Conservation (phyloP, 192 early-diverging fungal species). For the Tieghemiomyces parasiticus region DNA sequence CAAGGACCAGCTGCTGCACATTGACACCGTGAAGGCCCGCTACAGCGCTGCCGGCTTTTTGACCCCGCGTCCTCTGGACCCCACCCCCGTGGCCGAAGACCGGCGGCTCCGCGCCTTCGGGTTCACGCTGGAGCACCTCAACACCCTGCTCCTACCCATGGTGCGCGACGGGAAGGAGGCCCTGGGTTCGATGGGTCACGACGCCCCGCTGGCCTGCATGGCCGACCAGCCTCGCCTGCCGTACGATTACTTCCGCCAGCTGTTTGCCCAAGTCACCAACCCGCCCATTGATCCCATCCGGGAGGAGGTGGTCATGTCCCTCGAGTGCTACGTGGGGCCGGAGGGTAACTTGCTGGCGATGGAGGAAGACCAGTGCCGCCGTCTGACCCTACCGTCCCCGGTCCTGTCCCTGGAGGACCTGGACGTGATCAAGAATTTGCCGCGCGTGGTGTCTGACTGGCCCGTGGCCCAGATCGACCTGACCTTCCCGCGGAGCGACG, state of each 20-base stretch:
- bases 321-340: slow-evolving; percentile 86
- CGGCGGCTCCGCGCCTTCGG: slow-evolving; percentile 74
- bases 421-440: slow-evolving; percentile 57
- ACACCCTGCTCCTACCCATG: slow-evolving; percentile 82
- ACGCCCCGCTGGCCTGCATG: slow-evolving; percentile 87
- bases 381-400: slow-evolving; percentile 71
- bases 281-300: slow-evolving; percentile 99
- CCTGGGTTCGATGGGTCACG: slow-evolving; percentile 97
- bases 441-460: slow-evolving; percentile 54
- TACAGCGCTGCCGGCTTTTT: slow-evolving; percentile 18
- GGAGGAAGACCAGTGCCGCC: slow-evolving; percentile 55
- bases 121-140: slow-evolving; percentile 87
- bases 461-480: slow-evolving; percentile 68
- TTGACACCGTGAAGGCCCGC: slow-evolving; percentile 37
- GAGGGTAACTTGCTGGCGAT: slow-evolving; percentile 90
- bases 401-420: slow-evolving; percentile 75
- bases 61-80: slow-evolving; percentile 36
- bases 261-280: slow-evolving; percentile 97
- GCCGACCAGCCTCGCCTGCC: slow-evolving; percentile 70
- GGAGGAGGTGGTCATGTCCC: slow-evolving; percentile 95
- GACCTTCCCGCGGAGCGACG: slow-evolving; percentile 61
- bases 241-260: slow-evolving; percentile 95
- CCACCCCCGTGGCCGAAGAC: slow-evolving; percentile 47
- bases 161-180: slow-evolving; percentile 84
- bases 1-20: slow-evolving; percentile 57